Base-by-base conservation (phyloP, 1,284 basidiomycete species). In the Binderoboletus segoi region DNA sequence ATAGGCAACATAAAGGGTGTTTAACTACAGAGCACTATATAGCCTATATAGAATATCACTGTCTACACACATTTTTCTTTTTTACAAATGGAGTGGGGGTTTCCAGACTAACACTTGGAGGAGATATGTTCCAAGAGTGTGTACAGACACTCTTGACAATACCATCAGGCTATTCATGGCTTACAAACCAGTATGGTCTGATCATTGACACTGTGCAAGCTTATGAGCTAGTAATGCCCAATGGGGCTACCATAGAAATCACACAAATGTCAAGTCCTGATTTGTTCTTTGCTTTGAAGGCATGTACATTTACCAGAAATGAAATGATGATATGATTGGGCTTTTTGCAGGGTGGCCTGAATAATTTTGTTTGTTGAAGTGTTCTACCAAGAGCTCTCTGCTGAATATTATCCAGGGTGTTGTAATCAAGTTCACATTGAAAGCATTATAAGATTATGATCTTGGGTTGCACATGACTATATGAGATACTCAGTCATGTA, bases 391-490 rank as follows among this genome's bases (percentile, higher is more conserved):
- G 1, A 20, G 30, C 10, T 23, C 26, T 42, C 26, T 45, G 47
- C 33, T 38, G 8, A 57, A 81, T 57, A 51, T 30, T 35, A 57
- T 24, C 20, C 30, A 87, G 85, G 85, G 84, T 1, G 82, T 87
- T 38, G 83, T 86, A 23, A 86, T 83, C 3, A 75, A 76, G 56
- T 83, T 87, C 66, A 83, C 78, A 0, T 60, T 87, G 28, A 76
- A 79, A 59, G 75, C 81, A n/a, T n/a, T n/a, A n/a, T n/a, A n/a
- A n/a, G n/a, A n/a, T n/a, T n/a, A n/a, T n/a, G n/a, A n/a, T n/a
- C n/a, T n/a, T n/a, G n/a, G n/a, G n/a, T n/a, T n/a, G n/a, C n/a
- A n/a, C n/a, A n/a, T n/a, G n/a, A n/a, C n/a, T n/a, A n/a, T n/a
- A n/a, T n/a, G n/a, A n/a, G n/a, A n/a, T n/a, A n/a, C n/a, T n/a